phyloP scores from a whole-genome alignment of 1,284 basidiomycete genomes.

The Leccinum pachyderme region DNA sequence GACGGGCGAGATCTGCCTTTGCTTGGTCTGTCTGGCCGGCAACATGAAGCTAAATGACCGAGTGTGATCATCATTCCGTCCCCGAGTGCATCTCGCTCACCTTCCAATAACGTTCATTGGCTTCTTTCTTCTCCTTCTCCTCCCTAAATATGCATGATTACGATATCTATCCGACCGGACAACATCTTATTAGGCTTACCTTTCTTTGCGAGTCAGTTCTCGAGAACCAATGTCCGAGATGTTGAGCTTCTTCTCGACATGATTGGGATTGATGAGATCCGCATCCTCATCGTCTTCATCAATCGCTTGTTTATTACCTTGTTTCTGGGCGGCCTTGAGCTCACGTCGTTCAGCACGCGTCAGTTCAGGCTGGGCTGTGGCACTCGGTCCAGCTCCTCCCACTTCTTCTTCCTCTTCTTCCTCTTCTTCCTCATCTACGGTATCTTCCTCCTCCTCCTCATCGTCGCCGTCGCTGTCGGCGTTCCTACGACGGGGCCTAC shows the following conservation, averaged over 20 bases:
- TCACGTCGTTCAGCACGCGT: conserved; percentile 66
- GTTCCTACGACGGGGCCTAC: conserved; percentile 19
- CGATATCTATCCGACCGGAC: background rate
- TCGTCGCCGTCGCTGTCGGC: background rate
- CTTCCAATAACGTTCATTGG: conserved; percentile 84
- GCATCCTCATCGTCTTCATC: conserved; percentile 54
- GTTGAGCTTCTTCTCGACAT: conserved; percentile 61
- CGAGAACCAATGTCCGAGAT: conserved; percentile 60
- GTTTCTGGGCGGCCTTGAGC: conserved; percentile 53
- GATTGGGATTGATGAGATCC: conserved; percentile 71
- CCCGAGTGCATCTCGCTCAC: conserved; percentile 34
- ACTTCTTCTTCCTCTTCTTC: conserved; percentile 35
- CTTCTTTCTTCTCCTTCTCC: conserved; percentile 86
- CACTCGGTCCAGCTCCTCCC: conserved; percentile 37
- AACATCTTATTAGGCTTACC: conserved; percentile 41
- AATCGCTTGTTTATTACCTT: conserved; percentile 41
- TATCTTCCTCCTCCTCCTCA: conserved; percentile 9
- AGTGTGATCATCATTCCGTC: conserved; percentile 4
- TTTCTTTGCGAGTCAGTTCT: conserved; percentile 66
- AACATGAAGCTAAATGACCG: conserved; percentile 52
- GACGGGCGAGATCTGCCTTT: conserved; percentile 80
- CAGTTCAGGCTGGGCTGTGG: conserved; percentile 44
- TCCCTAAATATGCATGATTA: conserved; percentile 52
- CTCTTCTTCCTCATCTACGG: conserved; percentile 38
- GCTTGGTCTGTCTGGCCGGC: conserved; percentile 88